Evolutionary conservation across 768 basidiomycete genomes (phyloP).

Genomic region (Suillus subaureus): DNA sequence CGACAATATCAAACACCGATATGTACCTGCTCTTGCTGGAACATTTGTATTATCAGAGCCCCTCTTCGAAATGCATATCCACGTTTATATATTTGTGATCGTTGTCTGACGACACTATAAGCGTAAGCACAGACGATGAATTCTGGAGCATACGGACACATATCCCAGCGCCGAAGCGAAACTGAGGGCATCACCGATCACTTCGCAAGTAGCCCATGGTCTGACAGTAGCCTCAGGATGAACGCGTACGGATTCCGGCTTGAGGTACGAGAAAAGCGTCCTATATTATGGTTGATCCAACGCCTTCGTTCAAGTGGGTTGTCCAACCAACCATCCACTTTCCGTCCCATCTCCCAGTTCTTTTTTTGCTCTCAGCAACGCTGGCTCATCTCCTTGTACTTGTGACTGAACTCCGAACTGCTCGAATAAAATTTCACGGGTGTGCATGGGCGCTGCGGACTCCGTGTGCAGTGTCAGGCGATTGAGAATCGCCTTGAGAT

Average conservation of each 20-base stretch:
- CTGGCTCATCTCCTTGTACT: constrained; percentile 67
- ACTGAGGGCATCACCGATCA: constrained; percentile 76
- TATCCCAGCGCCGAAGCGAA: constrained; percentile 84
- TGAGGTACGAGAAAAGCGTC: constrained; percentile 78
- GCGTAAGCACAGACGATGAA: not conserved
- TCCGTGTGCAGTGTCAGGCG: constrained; percentile 82
- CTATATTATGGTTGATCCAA: constrained; percentile 35
- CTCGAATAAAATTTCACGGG: constrained; percentile 81
- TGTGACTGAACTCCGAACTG: constrained; percentile 69
- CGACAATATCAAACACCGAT: constrained; percentile 14
- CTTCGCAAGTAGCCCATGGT: constrained; percentile 80
- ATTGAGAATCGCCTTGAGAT: constrained; percentile 77
- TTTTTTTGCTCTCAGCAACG: constrained; percentile 72
- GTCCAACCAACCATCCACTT: constrained; percentile 59
- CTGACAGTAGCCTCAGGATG: constrained; percentile 88
- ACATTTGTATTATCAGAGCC: constrained; percentile 74
- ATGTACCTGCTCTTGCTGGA: constrained; percentile 78
- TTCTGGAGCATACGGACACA: constrained; percentile 44
- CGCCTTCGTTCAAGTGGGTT: not conserved
- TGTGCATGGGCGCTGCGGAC: constrained; percentile 71
- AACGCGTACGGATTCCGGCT: constrained; percentile 81
- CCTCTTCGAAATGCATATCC: constrained; percentile 80
- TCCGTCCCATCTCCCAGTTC: constrained; percentile 60
- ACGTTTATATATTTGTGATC: constrained; percentile 79
- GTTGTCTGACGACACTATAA: constrained; percentile 42